A percentile compares a stretch with the other conserved stretches of the same genome.
phyloP scores from a whole-genome alignment of 495 filamentous ascomycete genomes.

The Talaromyces stipitatus region DNA sequence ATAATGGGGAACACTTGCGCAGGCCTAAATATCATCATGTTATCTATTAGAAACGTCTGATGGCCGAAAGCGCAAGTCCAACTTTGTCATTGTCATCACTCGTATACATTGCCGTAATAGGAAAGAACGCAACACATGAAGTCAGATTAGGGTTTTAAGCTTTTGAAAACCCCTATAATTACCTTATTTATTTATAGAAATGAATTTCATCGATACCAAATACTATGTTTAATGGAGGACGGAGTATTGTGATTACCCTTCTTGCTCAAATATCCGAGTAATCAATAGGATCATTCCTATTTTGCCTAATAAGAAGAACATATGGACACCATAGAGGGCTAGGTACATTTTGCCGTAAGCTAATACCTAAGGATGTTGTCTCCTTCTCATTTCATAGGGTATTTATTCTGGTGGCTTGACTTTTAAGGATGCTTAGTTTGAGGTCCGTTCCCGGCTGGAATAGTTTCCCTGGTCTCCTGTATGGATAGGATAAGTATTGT shows the following conservation, averaged over 20 bases:
- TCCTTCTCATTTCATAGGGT: neutral
- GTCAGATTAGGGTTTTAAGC: slow-evolving; percentile 2
- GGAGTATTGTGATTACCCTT: too few species aligned
- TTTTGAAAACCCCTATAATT: neutral
- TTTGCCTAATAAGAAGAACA: neutral
- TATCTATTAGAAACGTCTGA: neutral
- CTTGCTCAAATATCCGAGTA: too few species aligned
- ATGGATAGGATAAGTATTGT: too few species aligned
- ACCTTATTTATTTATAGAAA: neutral
- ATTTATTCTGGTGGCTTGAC: neutral
- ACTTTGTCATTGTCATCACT: neutral
- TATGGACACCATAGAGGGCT: too few species aligned
- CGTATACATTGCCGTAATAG: neutral
- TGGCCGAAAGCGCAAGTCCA: neutral
- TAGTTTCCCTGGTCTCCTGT: too few species aligned
- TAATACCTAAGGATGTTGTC: neutral
- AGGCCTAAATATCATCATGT: neutral
- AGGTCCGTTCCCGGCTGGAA: neutral
- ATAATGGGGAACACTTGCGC: neutral
- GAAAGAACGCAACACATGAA: neutral
- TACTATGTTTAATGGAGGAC: too few species aligned
- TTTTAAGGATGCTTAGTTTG: too few species aligned
- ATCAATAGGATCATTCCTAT: too few species aligned
- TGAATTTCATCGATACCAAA: neutral
- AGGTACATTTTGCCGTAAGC: too few species aligned